phyloP scores from a whole-genome alignment of 768 basidiomycete species.

The Panellus pusillus region DNA sequence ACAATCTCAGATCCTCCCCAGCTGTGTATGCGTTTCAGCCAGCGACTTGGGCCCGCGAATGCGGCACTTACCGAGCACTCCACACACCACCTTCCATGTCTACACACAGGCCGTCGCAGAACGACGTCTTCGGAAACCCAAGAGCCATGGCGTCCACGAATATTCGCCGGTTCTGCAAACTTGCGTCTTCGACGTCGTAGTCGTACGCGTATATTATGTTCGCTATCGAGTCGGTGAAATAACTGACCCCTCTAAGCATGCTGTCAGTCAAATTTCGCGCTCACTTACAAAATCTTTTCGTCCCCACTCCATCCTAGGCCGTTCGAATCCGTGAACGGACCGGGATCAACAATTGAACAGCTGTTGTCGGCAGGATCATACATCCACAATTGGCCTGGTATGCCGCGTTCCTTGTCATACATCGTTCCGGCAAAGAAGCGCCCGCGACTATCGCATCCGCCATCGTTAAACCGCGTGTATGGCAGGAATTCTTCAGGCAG shows the following conservation, averaged over 20 bases:
- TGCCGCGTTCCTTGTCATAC: slow-evolving; percentile 45
- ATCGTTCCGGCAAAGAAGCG: slow-evolving; percentile 70
- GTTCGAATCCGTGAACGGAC: slow-evolving; percentile 70
- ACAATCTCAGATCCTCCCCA: slow-evolving; percentile 66
- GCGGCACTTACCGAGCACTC: slow-evolving; percentile 49
- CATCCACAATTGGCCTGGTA: slow-evolving; percentile 59
- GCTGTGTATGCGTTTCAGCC: slow-evolving; percentile 32
- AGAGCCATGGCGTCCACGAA: slow-evolving; percentile 57
- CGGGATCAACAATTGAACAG: slow-evolving; percentile 55
- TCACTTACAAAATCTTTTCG: slow-evolving; percentile 55
- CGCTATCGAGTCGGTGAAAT: slow-evolving; percentile 68
- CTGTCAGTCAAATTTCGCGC: slow-evolving; percentile 3
- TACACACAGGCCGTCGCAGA: slow-evolving; percentile 66
- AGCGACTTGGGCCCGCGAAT: not conserved
- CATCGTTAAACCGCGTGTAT: slow-evolving; percentile 68
- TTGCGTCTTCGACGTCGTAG: slow-evolving; percentile 51
- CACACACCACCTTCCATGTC: slow-evolving; percentile 65
- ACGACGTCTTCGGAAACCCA: slow-evolving; percentile 50
- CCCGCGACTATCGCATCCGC: slow-evolving; percentile 63
- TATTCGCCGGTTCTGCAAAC: slow-evolving; percentile 52
- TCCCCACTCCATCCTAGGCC: slow-evolving; percentile 66
- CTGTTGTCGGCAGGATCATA: slow-evolving; percentile 52
- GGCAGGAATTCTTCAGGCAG: slow-evolving; percentile 40
- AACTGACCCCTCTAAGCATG: slow-evolving; percentile 38
- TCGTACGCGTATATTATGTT: slow-evolving; percentile 70